A percentile compares a stretch with the other conserved stretches of the same genome.
Evolutionary conservation across 2,329 filamentous ascomycete species (phyloP).

Genomic region (Arthrinium phaeospermum): DNA sequence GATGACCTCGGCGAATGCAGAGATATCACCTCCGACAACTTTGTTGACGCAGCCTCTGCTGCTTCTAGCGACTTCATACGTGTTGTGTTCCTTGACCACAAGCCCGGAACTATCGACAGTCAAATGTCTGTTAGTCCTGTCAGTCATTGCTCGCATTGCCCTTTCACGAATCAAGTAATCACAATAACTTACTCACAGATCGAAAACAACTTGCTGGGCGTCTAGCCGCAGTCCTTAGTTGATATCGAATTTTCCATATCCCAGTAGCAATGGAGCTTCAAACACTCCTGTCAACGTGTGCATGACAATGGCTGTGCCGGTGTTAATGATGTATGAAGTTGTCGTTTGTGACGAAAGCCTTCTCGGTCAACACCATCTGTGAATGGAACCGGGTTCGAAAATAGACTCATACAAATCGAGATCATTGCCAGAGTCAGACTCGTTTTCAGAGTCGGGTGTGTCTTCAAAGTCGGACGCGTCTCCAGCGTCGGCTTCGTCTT

Average conservation of each 20-base stretch:
- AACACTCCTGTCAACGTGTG: too few species aligned
- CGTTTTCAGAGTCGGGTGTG: neutral
- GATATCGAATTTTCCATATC: too few species aligned
- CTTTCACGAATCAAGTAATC: neutral
- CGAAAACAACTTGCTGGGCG: neutral
- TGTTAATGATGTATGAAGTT: too few species aligned
- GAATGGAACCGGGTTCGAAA: too few species aligned
- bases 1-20: neutral
- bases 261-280: too few species aligned
- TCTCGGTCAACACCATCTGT: too few species aligned
- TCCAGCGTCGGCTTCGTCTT: neutral
- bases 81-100: neutral
- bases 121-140: neutral
- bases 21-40: neutral
- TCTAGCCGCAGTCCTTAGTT: too few species aligned
- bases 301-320: too few species aligned
- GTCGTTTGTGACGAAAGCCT: too few species aligned
- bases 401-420: too few species aligned
- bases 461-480: neutral
- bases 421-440: neutral
- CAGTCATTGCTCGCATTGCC: neutral
- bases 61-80: neutral
- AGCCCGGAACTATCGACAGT: neutral
- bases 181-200: neutral
- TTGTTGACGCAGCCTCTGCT: neutral